Conservation (phyloP, 345 rosid species). For the Microthlaspi erraticum region DNA sequence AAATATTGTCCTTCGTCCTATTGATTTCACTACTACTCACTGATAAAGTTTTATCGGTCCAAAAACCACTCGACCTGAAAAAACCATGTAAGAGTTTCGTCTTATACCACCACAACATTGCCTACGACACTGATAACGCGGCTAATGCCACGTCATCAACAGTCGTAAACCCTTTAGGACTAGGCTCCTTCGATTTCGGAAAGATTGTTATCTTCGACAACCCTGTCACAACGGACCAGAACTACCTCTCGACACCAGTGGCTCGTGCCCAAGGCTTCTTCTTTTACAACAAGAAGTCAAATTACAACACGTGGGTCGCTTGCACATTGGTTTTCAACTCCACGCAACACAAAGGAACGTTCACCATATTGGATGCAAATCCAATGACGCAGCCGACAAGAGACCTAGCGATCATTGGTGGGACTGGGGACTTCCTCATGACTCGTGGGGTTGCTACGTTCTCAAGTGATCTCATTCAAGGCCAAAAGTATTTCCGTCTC, state of each 20-base stretch:
- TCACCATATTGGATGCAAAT: constrained; percentile 61
- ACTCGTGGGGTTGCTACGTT: constrained; percentile 66
- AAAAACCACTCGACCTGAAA: background rate
- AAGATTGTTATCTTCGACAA: constrained; percentile 57
- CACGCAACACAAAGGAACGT: constrained; percentile 55
- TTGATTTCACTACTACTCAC: background rate
- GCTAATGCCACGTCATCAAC: constrained; percentile 21
- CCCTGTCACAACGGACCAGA: constrained; percentile 52
- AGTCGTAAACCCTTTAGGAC: constrained; percentile 11
- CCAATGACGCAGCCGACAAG: constrained; percentile 60
- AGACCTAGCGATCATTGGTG: constrained; percentile 65
- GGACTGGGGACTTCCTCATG: constrained; percentile 82
- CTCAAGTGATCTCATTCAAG: constrained; percentile 42
- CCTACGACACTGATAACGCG: background rate
- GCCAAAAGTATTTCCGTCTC: constrained; percentile 4
- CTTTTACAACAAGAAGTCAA: constrained; percentile 54
- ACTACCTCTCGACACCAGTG: constrained; percentile 46
- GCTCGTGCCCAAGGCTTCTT: constrained; percentile 66
- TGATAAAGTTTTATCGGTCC: background rate
- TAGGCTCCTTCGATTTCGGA: constrained; percentile 49
- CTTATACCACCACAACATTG: background rate
- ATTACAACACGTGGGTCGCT: constrained; percentile 49
- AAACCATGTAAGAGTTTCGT: constrained; percentile 18
- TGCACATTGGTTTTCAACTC: constrained; percentile 66
- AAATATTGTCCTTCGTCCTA: background rate